Evolutionary conservation across 2,329 filamentous ascomycete genomes (phyloP).

Genomic region (Calonectria pteridis): DNA sequence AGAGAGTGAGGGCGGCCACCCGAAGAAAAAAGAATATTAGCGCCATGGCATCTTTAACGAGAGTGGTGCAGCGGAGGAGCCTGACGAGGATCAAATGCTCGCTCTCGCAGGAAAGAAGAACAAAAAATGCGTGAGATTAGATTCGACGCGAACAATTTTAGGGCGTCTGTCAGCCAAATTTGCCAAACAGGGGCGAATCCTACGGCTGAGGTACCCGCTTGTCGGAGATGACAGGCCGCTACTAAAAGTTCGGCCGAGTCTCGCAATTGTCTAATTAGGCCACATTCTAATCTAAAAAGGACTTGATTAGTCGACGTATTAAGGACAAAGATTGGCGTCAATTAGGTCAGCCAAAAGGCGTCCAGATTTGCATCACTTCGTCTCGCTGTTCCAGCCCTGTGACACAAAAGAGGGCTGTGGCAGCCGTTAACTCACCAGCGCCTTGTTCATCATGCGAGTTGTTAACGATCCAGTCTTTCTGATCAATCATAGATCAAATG

Average conservation of each 20-base stretch:
- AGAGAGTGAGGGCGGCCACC: constrained; percentile 32
- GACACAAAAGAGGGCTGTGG: background rate
- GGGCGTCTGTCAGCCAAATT: background rate
- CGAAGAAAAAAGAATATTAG: constrained; percentile 25
- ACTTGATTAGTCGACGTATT: background rate
- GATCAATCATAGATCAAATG: no score
- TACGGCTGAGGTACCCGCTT: background rate
- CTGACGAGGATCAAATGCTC: background rate
- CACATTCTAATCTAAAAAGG: background rate
- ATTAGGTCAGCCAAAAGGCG: background rate
- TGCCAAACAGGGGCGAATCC: background rate
- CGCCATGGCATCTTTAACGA: constrained; percentile 27
- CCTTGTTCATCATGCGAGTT: background rate
- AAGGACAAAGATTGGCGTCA: background rate
- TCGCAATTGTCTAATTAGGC: background rate
- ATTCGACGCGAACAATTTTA: background rate
- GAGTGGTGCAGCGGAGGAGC: background rate
- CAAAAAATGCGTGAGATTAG: background rate
- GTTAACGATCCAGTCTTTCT: no score
- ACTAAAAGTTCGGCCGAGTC: background rate
- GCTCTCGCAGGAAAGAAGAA: background rate
- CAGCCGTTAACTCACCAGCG: background rate
- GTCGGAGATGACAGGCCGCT: background rate
- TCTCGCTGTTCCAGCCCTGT: background rate
- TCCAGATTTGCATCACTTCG: background rate